Percentiles rank a stretch among this genome's conserved stretches.
These are phyloP conservation scores for Physaria fendleri DNA, from an alignment of 345 rosid species.

Conservation along the genomic window DNA sequence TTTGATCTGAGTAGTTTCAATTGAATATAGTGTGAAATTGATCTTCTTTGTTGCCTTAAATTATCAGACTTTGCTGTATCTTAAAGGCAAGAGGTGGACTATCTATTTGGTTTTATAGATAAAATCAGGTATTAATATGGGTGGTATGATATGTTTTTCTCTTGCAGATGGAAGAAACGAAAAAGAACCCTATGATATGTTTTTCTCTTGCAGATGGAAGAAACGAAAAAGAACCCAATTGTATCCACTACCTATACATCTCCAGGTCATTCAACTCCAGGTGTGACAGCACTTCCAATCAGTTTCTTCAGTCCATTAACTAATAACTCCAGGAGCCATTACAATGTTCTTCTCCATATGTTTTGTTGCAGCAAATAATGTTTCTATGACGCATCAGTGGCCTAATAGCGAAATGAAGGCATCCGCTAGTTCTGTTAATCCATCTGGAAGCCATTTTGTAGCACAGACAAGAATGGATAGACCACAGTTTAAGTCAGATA, in stretches of 20 bases:
- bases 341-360: conserved; percentile 27
- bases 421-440: conserved; percentile 34
- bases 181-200: conserved; percentile 33
- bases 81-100: too few species aligned
- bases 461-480: conserved; percentile 46
- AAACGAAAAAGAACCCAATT: conserved; percentile 48
- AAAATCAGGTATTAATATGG: not conserved
- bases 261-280: conserved; percentile 20
- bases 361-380: conserved; percentile 33
- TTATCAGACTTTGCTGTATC: too few species aligned
- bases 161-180: too few species aligned
- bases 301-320: conserved; percentile 18
- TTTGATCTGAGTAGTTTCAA: not conserved
- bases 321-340: conserved; percentile 34
- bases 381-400: conserved; percentile 35
- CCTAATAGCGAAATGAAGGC: conserved; percentile 41
- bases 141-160: not conserved
- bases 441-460: conserved; percentile 36
- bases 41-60: too few species aligned
- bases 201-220: conserved; percentile 69
- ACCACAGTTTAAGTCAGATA: conserved; percentile 32
- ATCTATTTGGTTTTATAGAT: too few species aligned
- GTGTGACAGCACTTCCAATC: conserved; percentile 28
- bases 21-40: too few species aligned
- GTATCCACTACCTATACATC: conserved; percentile 41